Evolutionary conservation across 129 eudicot genomes (phyloP), one percentile per base, ranked within the genome.

Genomic region (Tanacetum coccineum): DNA sequence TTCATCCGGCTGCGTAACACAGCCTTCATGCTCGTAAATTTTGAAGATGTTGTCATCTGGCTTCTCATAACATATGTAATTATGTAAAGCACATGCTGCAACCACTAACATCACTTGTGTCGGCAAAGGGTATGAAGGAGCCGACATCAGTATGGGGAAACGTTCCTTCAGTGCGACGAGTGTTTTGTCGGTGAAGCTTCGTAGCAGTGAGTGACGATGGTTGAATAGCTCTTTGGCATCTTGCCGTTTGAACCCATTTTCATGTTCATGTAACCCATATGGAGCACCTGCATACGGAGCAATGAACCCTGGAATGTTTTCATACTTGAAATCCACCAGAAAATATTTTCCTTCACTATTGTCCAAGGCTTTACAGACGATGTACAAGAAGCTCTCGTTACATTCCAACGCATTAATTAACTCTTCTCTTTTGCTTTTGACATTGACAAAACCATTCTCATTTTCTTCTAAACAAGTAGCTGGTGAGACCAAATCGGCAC

Each of bases 161-260:
- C 90, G 84, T 66, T 71, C 78, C 64, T 84, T 84, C 44, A 84
- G 53, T 12, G 86, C 83, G 17, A 66, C 86, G 78, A 84, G 78
- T 21, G 86, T 76, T 53, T 82, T 68, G 17, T 68, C 80, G 19
- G 78, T 73, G 13, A 72, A 72, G 71, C 47, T 80, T 36, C 59
- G 71, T 30, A 83, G 48, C 50, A 76, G 25, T 9, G 80, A 79
- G 73, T n/a, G n/a, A n/a, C n/a, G n/a, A n/a, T n/a, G n/a, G n/a
- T n/a, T n/a, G n/a, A n/a, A n/a, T n/a, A n/a, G n/a, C n/a, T n/a
- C n/a, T n/a, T n/a, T n/a, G n/a, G n/a, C n/a, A n/a, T n/a, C n/a
- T n/a, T n/a, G n/a, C n/a, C n/a, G n/a, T n/a, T n/a, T n/a, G n/a
- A n/a, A n/a, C n/a, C n/a, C n/a, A n/a, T n/a, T n/a, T n/a, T 79